phyloP scores from a whole-genome alignment of 2,329 filamentous ascomycete genomes.

The Stagonosporopsis rhizophila region DNA sequence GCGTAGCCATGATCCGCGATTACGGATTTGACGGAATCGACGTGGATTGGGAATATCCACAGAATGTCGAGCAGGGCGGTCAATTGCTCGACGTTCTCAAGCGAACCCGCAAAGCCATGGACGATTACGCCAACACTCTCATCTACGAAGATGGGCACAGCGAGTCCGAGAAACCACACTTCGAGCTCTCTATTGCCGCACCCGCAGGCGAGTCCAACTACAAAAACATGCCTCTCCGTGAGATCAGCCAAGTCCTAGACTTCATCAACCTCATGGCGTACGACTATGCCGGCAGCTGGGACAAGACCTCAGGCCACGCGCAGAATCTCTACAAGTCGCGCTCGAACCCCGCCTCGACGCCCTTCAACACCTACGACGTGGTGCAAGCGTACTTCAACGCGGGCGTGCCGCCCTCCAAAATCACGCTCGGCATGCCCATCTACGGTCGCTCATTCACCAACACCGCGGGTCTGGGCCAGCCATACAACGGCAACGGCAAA shows the following conservation, averaged over 20 bases:
- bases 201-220: conserved; percentile 55
- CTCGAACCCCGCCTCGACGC: conserved; percentile 69
- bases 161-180: conserved; percentile 45
- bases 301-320: conserved; percentile 74
- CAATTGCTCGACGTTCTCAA: conserved; percentile 52
- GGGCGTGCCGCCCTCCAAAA: conserved; percentile 70
- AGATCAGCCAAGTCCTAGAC: conserved; percentile 54
- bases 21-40: conserved; percentile 70
- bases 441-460: conserved; percentile 86
- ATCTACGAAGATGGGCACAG: conserved; percentile 20
- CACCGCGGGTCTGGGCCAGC: conserved; percentile 75
- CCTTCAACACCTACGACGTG: conserved; percentile 77
- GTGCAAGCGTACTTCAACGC: conserved; percentile 72
- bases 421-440: conserved; percentile 89
- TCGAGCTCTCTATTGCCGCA: conserved; percentile 55
- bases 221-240: conserved; percentile 49
- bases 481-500: conserved; percentile 75
- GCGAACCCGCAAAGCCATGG: conserved; percentile 48
- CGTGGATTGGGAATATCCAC: conserved; percentile 59
- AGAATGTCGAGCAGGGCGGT: conserved; percentile 48
- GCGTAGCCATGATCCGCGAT: conserved; percentile 78
- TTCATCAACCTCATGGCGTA: conserved; percentile 62
- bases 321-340: conserved; percentile 74
- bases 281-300: conserved; percentile 78
- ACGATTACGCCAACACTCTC: conserved; percentile 50